Evolutionary conservation across 768 basidiomycete species (phyloP).

Genomic region (Pulveroboletus ravenelii): DNA sequence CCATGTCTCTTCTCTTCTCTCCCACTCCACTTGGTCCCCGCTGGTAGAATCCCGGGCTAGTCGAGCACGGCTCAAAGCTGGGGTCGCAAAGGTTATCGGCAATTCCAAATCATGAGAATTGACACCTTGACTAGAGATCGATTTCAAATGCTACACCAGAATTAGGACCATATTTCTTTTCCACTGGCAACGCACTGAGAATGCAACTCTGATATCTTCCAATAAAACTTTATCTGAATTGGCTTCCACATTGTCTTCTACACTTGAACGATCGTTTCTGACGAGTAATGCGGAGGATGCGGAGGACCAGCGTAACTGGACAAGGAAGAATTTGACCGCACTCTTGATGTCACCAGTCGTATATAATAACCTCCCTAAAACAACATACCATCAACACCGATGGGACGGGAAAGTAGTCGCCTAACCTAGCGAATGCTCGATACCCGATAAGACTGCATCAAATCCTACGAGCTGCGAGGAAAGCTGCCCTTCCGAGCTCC

Average conservation of each 20-base stretch:
- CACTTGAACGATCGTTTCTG: constrained; percentile 14
- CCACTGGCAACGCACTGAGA: constrained; percentile 50
- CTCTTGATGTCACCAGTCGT: constrained; percentile 79
- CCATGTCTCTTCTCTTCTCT: constrained; percentile 64
- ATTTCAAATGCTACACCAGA: constrained; percentile 60
- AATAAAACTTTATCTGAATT: constrained; percentile 65
- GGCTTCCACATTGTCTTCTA: constrained; percentile 29
- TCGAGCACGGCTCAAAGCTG: constrained; percentile 52
- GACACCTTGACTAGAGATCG: constrained; percentile 46
- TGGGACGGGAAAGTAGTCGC: neutral
- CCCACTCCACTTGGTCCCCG: constrained; percentile 52
- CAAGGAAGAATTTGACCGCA: constrained; percentile 76
- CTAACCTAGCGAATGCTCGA: constrained; percentile 76
- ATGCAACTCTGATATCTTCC: constrained; percentile 87
- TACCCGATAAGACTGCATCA: constrained; percentile 61
- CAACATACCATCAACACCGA: constrained; percentile 5
- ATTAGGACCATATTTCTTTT: neutral
- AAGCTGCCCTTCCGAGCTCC: constrained; percentile 60
- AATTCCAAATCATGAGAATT: constrained; percentile 47
- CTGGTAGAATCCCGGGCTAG: constrained; percentile 47
- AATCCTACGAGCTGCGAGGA: constrained; percentile 42
- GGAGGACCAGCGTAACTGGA: constrained; percentile 53
- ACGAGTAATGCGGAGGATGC: constrained; percentile 13
- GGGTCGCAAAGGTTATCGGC: constrained; percentile 63
- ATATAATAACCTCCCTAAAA: constrained; percentile 76